A percentile compares a stretch with the other conserved stretches of the same genome.
Conservation (phyloP, 2,329 filamentous ascomycete species). For the Penicillium verrucosum region DNA sequence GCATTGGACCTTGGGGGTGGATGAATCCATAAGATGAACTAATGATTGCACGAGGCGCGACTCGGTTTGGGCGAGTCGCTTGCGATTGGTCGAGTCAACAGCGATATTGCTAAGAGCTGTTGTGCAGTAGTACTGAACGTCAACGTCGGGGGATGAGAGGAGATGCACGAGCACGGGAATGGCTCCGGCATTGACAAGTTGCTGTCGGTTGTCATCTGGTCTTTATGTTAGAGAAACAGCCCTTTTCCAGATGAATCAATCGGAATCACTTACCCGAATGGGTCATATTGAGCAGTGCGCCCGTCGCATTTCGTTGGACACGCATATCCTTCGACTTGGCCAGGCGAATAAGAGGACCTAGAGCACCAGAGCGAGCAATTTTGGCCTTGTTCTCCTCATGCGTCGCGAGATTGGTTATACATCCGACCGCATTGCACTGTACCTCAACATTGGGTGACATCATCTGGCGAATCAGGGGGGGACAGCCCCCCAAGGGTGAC, state of each 20-base stretch:
- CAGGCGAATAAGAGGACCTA: constrained; percentile 83
- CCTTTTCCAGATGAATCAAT: neutral
- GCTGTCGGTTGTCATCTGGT: constrained; percentile 91
- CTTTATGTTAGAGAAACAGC: constrained; percentile 20
- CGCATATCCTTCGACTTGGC: constrained; percentile 99
- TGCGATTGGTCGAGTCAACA: constrained; percentile 85
- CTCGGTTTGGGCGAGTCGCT: constrained; percentile 86
- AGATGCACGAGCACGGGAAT: constrained; percentile 96
- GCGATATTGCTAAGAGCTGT: constrained; percentile 98
- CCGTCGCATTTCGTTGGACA: constrained; percentile 95
- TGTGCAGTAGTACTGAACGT: constrained; percentile 99
- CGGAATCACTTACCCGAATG: constrained; percentile 71
- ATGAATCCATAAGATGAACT: constrained; percentile 95
- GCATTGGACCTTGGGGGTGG: constrained; percentile 95
- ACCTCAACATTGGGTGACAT: constrained; percentile 97
- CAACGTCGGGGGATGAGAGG: constrained; percentile 86
- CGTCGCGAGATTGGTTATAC: constrained; percentile 96
- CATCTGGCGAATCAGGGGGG: constrained; percentile 96
- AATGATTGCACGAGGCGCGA: constrained; percentile 88
- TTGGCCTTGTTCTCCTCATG: constrained; percentile 99
- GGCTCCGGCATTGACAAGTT: constrained; percentile 95
- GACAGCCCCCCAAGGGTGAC: constrained; percentile 86
- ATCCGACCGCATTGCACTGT: constrained; percentile 97
- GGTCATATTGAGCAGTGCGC: constrained; percentile 96
- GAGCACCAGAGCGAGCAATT: constrained; percentile 89